Conservation (phyloP, 2,329 filamentous ascomycete species). For the Xylaria sp. region DNA sequence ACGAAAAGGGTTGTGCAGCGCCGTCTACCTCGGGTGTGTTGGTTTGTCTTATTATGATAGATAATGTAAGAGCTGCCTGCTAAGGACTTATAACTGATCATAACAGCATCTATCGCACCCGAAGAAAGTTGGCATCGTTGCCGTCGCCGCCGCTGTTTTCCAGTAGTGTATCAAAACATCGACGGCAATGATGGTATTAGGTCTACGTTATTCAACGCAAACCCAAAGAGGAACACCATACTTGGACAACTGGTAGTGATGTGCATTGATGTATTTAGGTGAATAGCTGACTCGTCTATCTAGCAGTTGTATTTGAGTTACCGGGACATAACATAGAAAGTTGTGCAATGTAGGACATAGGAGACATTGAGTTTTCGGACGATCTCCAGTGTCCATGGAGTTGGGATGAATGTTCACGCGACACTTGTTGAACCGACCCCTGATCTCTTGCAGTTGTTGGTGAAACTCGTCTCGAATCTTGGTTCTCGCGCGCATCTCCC, state of each 20-base stretch:
- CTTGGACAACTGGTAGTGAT: too few species aligned
- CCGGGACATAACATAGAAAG: background rate
- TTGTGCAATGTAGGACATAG: background rate
- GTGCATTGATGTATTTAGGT: too few species aligned
- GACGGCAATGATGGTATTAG: too few species aligned
- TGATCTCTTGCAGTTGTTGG: background rate
- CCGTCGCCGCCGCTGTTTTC: too few species aligned
- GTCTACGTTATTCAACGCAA: too few species aligned
- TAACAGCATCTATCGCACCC: background rate
- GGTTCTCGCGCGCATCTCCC: constrained; percentile 19
- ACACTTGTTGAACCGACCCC: constrained; percentile 10
- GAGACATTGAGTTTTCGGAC: background rate
- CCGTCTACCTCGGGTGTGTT: background rate
- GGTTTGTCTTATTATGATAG: background rate
- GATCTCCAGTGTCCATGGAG: background rate
- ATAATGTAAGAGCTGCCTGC: background rate
- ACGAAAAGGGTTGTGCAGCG: background rate
- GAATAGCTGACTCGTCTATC: background rate
- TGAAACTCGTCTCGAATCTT: constrained; percentile 18
- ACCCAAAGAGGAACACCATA: too few species aligned
- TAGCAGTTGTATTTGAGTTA: background rate
- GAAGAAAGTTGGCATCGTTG: background rate
- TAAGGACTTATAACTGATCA: background rate
- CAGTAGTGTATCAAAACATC: too few species aligned
- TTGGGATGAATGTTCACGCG: constrained; percentile 1